phyloP scores from a whole-genome alignment of 192 early-diverging fungal genomes.

The Borealophlyctis nickersoniae region DNA sequence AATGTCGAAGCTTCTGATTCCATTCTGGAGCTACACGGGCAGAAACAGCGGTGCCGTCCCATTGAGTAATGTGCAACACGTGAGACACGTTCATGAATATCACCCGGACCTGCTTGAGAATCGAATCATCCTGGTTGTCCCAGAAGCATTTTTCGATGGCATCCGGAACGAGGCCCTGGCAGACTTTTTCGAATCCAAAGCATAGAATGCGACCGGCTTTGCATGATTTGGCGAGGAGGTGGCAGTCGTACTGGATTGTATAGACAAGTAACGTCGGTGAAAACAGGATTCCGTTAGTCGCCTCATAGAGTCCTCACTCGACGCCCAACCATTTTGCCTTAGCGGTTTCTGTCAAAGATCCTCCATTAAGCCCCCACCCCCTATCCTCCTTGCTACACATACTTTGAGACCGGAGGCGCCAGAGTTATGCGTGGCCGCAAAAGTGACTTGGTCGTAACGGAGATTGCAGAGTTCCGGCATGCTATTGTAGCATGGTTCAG shows the following conservation, averaged over 20 bases:
- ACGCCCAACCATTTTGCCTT: too few relatives aligned
- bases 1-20: constrained; percentile 72
- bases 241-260: constrained; percentile 46
- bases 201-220: constrained; percentile 20
- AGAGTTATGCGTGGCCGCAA: constrained; percentile 73
- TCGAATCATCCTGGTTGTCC: constrained; percentile 54
- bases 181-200: constrained; percentile 16
- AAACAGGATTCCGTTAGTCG: neutral
- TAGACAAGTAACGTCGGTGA: constrained; percentile 20
- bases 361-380: too few relatives aligned
- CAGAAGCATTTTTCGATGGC: constrained; percentile 17
- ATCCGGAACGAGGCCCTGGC: constrained; percentile 10
- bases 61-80: too few relatives aligned
- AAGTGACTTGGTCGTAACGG: constrained; percentile 61
- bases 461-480: constrained; percentile 56
- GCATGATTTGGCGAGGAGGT: constrained; percentile 56
- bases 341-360: too few relatives aligned
- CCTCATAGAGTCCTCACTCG: too few relatives aligned
- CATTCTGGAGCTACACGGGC: constrained; percentile 69
- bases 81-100: too few relatives aligned
- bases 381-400: neutral
- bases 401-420: constrained; percentile 14
- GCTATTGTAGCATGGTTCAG: too few relatives aligned
- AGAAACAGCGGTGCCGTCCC: too few relatives aligned
- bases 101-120: constrained; percentile 63